Base-by-base conservation (phyloP, 352 stramenopile species). In the Thraustochytrium sp. region DNA sequence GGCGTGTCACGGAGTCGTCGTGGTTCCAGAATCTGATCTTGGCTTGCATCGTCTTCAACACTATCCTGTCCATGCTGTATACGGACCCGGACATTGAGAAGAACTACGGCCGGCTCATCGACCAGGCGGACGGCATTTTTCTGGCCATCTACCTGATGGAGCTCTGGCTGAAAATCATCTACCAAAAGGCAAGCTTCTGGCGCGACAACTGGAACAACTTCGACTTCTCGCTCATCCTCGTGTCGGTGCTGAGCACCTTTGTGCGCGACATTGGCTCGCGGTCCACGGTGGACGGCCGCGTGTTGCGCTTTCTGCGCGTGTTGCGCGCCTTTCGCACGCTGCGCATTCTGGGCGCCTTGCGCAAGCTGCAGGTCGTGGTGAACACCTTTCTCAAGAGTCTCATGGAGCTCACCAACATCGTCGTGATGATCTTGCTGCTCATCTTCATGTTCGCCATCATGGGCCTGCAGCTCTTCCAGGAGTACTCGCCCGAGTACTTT, bases 391-490 rank as follows among this genome's bases (percentile, higher is more conserved):
- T 80, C 3, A 80, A 80, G 51, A 55, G 31, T 46, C 68, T 80
- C 51, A 53, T 80, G 68, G 68, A 80, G 68, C 68, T 80, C 5
- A 80, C 68, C 46, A 80, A 80, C 44, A 80, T 80, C 38, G 40
- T 80, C 13, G 68, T 51, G 13, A 80, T 80, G 68, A 80, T 80
- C 38, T 44, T 80, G 26, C 68, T 80, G 34, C 51, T 80, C n/a
- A 80, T 80, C 31, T 80, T 80, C 68, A 80, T 80, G 68, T 80
- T 80, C 53, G 31, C 68, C 5, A 80, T 80, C 13, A 46, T 80
- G 31, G 68, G 68, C 16, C 26, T 80, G 68, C 68, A 80, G 31
- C 68, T 80, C 4, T 80, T 80, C 26, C 48, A 80, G 68, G 9
- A 46, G 68, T 51, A 55, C 23, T 46, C 40, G 48, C 68, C 68